Conservation (phyloP, 2,329 filamentous ascomycete genomes). For the Colletotrichum lini region DNA sequence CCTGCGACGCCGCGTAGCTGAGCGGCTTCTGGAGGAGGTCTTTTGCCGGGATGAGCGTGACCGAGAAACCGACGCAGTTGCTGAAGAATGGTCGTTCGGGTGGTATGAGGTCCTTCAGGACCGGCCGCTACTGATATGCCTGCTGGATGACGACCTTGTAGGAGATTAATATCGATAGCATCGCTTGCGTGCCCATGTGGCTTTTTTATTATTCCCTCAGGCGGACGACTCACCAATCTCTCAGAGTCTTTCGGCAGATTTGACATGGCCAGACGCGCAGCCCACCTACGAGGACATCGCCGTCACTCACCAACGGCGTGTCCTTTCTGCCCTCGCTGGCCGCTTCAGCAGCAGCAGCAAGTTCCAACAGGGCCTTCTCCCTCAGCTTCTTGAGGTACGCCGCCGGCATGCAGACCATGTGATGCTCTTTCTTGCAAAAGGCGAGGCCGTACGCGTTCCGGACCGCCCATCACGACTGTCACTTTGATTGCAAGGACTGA, state of each 20-base stretch:
- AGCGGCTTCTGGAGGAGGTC: not conserved
- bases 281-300: constrained; percentile 57
- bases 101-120: constrained; percentile 5
- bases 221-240: not conserved
- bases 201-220: not conserved
- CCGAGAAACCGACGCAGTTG: constrained; percentile 14
- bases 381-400: not conserved
- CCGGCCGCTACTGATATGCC: constrained; percentile 13
- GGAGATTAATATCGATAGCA: not conserved
- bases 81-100: not conserved
- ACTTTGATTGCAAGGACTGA: too few species aligned
- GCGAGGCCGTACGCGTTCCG: constrained; percentile 11
- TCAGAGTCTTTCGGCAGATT: constrained; percentile 44
- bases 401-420: constrained; percentile 3
- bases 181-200: too few species aligned
- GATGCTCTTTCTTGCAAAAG: not conserved
- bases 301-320: constrained; percentile 53
- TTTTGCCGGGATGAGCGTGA: not conserved
- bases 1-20: constrained; percentile 4
- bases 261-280: constrained; percentile 48
- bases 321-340: constrained; percentile 18
- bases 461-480: not conserved
- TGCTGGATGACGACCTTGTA: constrained; percentile 5
- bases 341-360: constrained; percentile 41
- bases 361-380: constrained; percentile 5